Evolutionary conservation across 2,329 filamentous ascomycete genomes (phyloP), one percentile per base, ranked within the genome.

Genomic region (Aspergillus candidus): DNA sequence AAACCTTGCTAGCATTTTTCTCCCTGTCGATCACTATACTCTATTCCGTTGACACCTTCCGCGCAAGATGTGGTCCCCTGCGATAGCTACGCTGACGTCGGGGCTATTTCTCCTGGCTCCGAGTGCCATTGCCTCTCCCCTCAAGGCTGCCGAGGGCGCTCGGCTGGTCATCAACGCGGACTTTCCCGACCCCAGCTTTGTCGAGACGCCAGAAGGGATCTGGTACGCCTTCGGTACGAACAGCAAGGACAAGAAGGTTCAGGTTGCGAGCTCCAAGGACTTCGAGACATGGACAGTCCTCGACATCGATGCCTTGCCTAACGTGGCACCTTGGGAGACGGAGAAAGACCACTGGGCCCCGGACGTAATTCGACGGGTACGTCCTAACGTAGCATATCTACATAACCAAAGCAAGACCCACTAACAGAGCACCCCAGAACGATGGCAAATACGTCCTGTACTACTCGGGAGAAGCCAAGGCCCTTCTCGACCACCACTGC

Each of bases 191-290:
- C 67, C 69, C 4, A 61, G 70, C 11, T 69, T 82, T 38, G 54
- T 82, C 38, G 59, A 73, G 52, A 47, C 50, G 4, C 69, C 62
- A 3, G 67, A 75, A 49, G 73, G 70, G 6, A 67, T 62, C 2
- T 82, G 74, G 70, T 79, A 82, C 52, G 74, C 79, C 6, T 83
- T 81, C 58, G 77, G 72, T 3, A 80, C 77, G 2, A 73, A 72
- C 38, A 69, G 69, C 40, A 72, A 72, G 43, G 73, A 69, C 36
- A 67, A 70, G 14, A 66, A 76, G 43, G 67, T 83, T 5, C 79
- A 80, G 51, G 69, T 77, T 3, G 79, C 80, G 2, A 66, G 55
- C 2, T 76, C 76, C 3, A 49, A 62, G 1, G 70, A 75, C 38
- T 73, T 79, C 38, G 58, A 64, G 11, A 69, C 68, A 4, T 72